phyloP scores from a whole-genome alignment of 257 asterid species.

The Nicotiana paniculata region DNA sequence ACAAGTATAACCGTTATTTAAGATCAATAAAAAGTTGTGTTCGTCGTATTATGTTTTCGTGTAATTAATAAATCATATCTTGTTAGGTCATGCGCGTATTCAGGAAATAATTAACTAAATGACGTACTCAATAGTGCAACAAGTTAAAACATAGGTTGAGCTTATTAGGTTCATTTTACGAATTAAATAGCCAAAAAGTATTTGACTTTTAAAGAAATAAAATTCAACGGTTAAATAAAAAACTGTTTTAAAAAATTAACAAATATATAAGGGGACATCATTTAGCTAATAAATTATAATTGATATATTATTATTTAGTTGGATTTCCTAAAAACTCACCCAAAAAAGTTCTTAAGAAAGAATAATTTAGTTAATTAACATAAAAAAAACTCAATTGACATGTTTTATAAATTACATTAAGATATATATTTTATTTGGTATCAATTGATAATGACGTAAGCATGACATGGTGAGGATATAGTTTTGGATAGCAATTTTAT shows the following conservation, averaged over 20 bases:
- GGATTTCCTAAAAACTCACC: neutral
- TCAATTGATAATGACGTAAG: neutral
- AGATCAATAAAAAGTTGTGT: neutral
- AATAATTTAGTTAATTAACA: too few relatives aligned
- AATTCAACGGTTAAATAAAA: too few relatives aligned
- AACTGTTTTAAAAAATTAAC: too few relatives aligned
- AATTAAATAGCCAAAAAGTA: neutral
- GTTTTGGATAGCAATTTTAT: neutral
- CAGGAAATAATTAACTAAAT: neutral
- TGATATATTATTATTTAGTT: neutral
- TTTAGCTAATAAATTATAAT: neutral
- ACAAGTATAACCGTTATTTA: too few relatives aligned
- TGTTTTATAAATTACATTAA: neutral
- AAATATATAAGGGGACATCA: neutral
- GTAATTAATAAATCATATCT: neutral
- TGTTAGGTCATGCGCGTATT: neutral
- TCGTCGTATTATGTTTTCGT: neutral
- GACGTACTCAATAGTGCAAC: neutral
- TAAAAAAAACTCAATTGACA: neutral
- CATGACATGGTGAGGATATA: neutral
- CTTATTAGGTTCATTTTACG: neutral
- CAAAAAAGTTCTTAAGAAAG: neutral
- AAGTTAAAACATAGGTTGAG: neutral
- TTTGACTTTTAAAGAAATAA: too few relatives aligned
- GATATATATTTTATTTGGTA: neutral